Evolutionary conservation across 2,329 filamentous ascomycete species (phyloP), one percentile per base, ranked within the genome.

Genomic region (Fusarium sp.): DNA sequence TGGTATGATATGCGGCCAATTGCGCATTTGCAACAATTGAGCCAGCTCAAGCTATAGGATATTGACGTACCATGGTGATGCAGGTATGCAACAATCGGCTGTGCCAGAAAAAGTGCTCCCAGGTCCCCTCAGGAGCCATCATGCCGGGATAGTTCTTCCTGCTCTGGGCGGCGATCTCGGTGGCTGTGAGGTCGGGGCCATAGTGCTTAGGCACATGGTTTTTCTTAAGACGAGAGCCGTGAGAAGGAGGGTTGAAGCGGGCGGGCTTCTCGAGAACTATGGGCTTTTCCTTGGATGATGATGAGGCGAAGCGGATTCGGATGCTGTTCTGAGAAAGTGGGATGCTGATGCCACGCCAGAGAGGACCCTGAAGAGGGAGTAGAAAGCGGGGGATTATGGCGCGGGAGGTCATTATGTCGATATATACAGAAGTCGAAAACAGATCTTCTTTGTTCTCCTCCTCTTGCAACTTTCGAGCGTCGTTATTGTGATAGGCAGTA

Each of bases 221-320:
- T 69, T 86, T 84, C 56, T 87, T 85, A 33, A 94, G 86, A 8
- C 92, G 86, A 22, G 92, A 84, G 14, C 92, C 91, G 79, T 98
- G 96, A 0, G 95, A 98, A 0, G 96, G 96, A 3, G 96, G 95
- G 47, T 93, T 93, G 85, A 97, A 98, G 78, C 91, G 92, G 75
- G 92, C 87, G 24, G 95, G 95, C 80, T 98, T 94, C 74, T 93
- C 93, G 69, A 99, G 90, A 7, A 94, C 87, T 65, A 90, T 86
- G 36, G 88, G 87, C 75, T 91, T 92, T 67, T 80, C 81, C 44
- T 71, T 59, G 42, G 57, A 57, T 43, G 65, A 51, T 14, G 72
- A 71, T 3, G 78, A 79, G 51, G 75, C 76, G 67, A 78, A 81
- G 50, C 78, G 78, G 49, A 81, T 70, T 71, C 72, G 72, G 57